Evolutionary conservation across 2,329 filamentous ascomycete species (phyloP), one percentile per base, ranked within the genome.

Genomic region (Dactylonectria estremocensis): DNA sequence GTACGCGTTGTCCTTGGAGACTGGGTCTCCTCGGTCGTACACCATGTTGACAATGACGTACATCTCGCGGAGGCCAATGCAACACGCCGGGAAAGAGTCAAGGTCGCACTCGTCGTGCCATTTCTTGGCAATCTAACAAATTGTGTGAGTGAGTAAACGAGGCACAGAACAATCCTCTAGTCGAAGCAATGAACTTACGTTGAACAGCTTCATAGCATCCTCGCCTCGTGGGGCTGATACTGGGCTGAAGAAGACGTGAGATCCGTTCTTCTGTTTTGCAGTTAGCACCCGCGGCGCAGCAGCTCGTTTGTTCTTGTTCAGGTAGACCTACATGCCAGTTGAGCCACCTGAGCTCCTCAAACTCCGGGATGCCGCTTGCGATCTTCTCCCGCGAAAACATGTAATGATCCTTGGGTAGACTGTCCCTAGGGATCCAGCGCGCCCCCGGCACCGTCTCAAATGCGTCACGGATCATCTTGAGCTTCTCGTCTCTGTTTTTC

Each of bases 51-150:
- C 69, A 1, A 72, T 72, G 31, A 72, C 64, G 24, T 72, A 69
- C 70, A 72, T 71, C 28, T 72, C 70, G 1, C 70, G 55, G 61
- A 72, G 71, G 2, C 69, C 69, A 3, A 72, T 72, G 69, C 2
- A 69, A 54, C 18, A 70, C 52, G 46, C 46, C 22, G 46, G 46
- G 46, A 49, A 49, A 7, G 46, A 49, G 46, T 49, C 46, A 9
- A 49, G 46, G 46, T 49, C 46, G 46, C 46, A 49, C 22, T 28
- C 46, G 1, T 49, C 46, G 46, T 49, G 46, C 46, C 46, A 49
- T 49, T 49, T 49, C 46, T 49, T 49, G 13, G 46, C 46, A 14
- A 49, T 49, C 46, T 49, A 49, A 24, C 46, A 28, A 28, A 24
- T 16, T 9, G 46, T 31, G 46, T 49, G 4, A 28, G 20, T 16